Evolutionary conservation across 1,284 basidiomycete species (phyloP).

Genomic region (Chiua sp.): DNA sequence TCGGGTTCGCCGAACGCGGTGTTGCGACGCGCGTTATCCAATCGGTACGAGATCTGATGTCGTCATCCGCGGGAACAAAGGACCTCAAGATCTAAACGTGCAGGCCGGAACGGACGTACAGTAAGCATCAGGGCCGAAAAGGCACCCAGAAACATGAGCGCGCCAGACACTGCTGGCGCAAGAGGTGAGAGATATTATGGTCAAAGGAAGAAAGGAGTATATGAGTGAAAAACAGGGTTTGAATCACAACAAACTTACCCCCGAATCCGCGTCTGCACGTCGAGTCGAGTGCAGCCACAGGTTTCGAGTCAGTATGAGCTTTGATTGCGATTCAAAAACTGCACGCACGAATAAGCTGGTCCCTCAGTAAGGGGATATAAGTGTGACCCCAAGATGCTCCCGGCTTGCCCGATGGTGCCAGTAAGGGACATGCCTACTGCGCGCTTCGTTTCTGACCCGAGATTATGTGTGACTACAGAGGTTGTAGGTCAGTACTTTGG

Average conservation of each 20-base stretch:
- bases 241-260: slow-evolving; percentile 16
- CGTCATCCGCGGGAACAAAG: background rate
- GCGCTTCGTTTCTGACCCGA: slow-evolving; percentile 80
- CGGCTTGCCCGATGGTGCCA: slow-evolving; percentile 77
- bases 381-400: slow-evolving; percentile 75
- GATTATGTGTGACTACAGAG: slow-evolving; percentile 67
- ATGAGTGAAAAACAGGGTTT: background rate
- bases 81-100: background rate
- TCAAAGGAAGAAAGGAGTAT: background rate
- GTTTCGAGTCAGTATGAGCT: too few relatives aligned
- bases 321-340: background rate
- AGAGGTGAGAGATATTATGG: too few relatives aligned
- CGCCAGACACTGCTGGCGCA: slow-evolving; percentile 52
- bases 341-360: slow-evolving; percentile 62
- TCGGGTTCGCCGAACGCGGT: slow-evolving; percentile 57
- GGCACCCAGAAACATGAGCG: slow-evolving; percentile 63
- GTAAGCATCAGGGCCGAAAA: slow-evolving; percentile 56
- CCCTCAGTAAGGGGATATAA: slow-evolving; percentile 68
- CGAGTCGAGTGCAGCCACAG: too few relatives aligned
- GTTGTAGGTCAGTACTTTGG: background rate
- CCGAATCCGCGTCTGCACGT: slow-evolving; percentile 30
- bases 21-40: slow-evolving; percentile 65
- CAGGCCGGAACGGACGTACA: slow-evolving; percentile 41
- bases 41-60: slow-evolving; percentile 64
- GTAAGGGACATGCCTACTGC: slow-evolving; percentile 78